Evolutionary conservation across 306 rosid species (phyloP).

Genomic region (Malus asiatica): DNA sequence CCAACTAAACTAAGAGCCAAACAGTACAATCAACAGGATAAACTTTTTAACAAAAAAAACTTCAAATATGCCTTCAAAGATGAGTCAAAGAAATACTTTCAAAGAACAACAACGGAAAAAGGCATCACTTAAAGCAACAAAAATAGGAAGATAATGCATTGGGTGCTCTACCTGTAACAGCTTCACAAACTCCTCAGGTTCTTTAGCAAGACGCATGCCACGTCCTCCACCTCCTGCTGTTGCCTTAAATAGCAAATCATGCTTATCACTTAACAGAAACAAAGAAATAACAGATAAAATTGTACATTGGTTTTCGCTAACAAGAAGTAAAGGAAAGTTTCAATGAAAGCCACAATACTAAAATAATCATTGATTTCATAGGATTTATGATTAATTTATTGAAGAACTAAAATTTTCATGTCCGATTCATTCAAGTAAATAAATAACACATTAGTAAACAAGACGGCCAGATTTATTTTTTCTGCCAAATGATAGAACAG

Average conservation of each 20-base stretch:
- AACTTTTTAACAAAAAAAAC: not conserved
- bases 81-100: not conserved
- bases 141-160: not conserved
- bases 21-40: not conserved
- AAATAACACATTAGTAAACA: not conserved
- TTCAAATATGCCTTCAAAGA: not conserved
- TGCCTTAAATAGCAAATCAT: slow-evolving; percentile 52
- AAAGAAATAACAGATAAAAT: slow-evolving; percentile 6
- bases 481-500: not conserved
- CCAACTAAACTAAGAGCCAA: not conserved
- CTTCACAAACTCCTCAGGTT: slow-evolving; percentile 94
- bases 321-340: not conserved
- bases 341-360: not conserved
- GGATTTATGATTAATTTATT: not conserved
- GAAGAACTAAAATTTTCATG: not conserved
- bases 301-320: not conserved
- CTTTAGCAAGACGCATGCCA: slow-evolving; percentile 98
- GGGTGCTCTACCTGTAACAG: slow-evolving; percentile 65
- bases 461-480: not conserved
- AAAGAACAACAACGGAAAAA: not conserved
- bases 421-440: not conserved
- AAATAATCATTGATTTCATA: not conserved
- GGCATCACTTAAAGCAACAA: not conserved
- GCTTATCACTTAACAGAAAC: slow-evolving; percentile 29
- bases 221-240: slow-evolving; percentile 99